Percentiles rank a stretch among this genome's conserved stretches.
Evolutionary conservation across 2,329 filamentous ascomycete genomes (phyloP).

Genomic region (Fusarium sacchari): DNA sequence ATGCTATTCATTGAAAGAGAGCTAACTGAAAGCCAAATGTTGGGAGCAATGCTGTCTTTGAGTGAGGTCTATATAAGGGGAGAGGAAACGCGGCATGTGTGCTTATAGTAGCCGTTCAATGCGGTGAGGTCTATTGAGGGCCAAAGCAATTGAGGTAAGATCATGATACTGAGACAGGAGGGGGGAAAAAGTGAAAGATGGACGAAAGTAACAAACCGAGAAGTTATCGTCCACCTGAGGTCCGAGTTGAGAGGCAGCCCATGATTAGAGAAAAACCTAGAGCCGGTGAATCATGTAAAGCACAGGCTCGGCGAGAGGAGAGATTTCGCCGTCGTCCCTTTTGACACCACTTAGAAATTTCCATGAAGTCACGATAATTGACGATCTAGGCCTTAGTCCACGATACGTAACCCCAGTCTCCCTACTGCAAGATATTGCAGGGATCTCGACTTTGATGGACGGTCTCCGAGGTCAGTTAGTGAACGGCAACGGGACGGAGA

Average conservation of each 20-base stretch:
- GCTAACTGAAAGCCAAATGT: not conserved
- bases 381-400: constrained; percentile 6
- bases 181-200: not conserved
- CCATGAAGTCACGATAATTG: constrained; percentile 28
- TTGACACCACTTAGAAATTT: constrained; percentile 3
- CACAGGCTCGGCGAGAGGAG: constrained; percentile 18
- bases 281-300: constrained; percentile 23
- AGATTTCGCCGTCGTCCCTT: constrained; percentile 16
- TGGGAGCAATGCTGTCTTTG: not conserved
- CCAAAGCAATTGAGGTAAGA: not conserved
- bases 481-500: constrained; percentile 13
- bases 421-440: constrained; percentile 22
- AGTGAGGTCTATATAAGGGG: not conserved
- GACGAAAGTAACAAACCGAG: constrained; percentile 32
- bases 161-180: constrained; percentile 1
- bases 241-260: constrained; percentile 34
- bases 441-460: constrained; percentile 15
- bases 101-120: constrained; percentile 1
- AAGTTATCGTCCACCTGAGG: constrained; percentile 38
- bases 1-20: not conserved
- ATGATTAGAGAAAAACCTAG: constrained; percentile 3
- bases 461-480: constrained; percentile 24
- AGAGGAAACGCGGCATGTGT: not conserved
- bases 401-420: constrained; percentile 17
- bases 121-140: constrained; percentile 8